Evolutionary conservation across 1,284 basidiomycete species (phyloP).

Genomic region (Leccinum solheimii): DNA sequence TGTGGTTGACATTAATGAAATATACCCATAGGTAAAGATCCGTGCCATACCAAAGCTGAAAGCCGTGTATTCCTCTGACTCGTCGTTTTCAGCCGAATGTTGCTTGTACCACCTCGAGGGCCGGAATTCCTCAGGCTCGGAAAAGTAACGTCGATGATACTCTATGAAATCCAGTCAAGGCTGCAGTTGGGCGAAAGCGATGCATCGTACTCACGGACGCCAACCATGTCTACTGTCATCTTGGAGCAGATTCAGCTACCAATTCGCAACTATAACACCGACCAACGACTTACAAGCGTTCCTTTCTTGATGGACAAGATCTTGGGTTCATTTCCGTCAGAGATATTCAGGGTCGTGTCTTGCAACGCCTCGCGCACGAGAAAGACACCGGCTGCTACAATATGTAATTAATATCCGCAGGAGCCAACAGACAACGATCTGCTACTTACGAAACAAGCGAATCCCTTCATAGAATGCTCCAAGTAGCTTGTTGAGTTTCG

Average conservation of each 20-base stretch:
- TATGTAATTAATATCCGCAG: background rate
- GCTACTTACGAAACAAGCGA: constrained; percentile 46
- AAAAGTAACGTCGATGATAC: constrained; percentile 41
- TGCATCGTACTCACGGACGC: constrained; percentile 44
- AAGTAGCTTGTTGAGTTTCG: constrained; percentile 46
- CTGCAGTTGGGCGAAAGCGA: background rate
- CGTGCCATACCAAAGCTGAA: constrained; percentile 45
- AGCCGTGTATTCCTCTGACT: constrained; percentile 43
- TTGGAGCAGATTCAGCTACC: constrained; percentile 9
- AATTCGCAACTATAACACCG: no score
- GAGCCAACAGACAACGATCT: background rate
- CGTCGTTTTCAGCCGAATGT: constrained; percentile 12
- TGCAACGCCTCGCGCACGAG: constrained; percentile 26
- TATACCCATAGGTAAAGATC: background rate
- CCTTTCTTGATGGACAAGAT: constrained; percentile 33
- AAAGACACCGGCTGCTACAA: constrained; percentile 21
- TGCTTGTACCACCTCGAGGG: constrained; percentile 43
- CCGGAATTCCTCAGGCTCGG: constrained; percentile 40
- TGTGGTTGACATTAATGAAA: background rate
- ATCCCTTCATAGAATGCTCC: constrained; percentile 47
- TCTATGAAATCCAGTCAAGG: constrained; percentile 16
- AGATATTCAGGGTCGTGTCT: constrained; percentile 22
- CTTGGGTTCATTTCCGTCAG: constrained; percentile 15
- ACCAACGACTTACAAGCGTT: constrained; percentile 21
- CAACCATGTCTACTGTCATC: constrained; percentile 51